phyloP scores from a whole-genome alignment of 495 filamentous ascomycete genomes.

The Darksidea phi region DNA sequence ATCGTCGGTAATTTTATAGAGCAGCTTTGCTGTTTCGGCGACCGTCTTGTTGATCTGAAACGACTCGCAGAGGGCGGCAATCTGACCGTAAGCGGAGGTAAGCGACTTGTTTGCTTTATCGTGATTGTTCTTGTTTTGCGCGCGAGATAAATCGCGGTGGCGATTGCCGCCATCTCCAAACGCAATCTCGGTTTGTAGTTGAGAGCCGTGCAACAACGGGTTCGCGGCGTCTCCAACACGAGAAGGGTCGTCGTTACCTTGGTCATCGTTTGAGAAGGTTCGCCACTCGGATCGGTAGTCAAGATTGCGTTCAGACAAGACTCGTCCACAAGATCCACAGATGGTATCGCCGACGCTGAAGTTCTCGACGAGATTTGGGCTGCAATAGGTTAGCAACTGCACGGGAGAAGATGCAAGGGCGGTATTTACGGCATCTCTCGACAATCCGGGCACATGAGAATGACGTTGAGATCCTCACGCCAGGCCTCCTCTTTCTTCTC shows the following conservation, averaged over 20 bases:
- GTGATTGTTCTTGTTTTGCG: slow-evolving; percentile 77
- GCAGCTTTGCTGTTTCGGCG: slow-evolving; percentile 82
- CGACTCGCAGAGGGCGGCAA: slow-evolving; percentile 80
- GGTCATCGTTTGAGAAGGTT: slow-evolving; percentile 96
- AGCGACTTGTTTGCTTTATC: slow-evolving; percentile 84
- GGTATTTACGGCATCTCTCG: slow-evolving; percentile 63
- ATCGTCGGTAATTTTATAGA: slow-evolving; percentile 91
- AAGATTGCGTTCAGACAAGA: slow-evolving; percentile 84
- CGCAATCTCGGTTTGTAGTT: slow-evolving; percentile 87
- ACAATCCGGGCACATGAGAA: slow-evolving; percentile 83
- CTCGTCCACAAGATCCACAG: slow-evolving; percentile 87
- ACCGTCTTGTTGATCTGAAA: slow-evolving; percentile 77
- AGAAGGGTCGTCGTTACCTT: slow-evolving; percentile 87
- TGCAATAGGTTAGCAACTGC: no score
- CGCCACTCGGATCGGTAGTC: slow-evolving; percentile 97
- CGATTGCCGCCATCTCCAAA: slow-evolving; percentile 68
- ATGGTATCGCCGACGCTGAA: slow-evolving; percentile 89
- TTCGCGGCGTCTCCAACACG: slow-evolving; percentile 95
- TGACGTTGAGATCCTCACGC: slow-evolving; percentile 78
- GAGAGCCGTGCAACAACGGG: slow-evolving; percentile 81
- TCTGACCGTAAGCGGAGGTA: slow-evolving; percentile 82
- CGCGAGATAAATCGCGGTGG: slow-evolving; percentile 75
- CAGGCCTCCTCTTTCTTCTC: slow-evolving; percentile 47
- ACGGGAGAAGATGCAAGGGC: no score
- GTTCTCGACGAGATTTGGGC: slow-evolving; percentile 85